Percentiles rank a stretch among this genome's conserved stretches.
These are phyloP conservation scores for Pilatotrama ljubarskyi DNA, from an alignment of 768 basidiomycete species.

Conservation along the genomic window DNA sequence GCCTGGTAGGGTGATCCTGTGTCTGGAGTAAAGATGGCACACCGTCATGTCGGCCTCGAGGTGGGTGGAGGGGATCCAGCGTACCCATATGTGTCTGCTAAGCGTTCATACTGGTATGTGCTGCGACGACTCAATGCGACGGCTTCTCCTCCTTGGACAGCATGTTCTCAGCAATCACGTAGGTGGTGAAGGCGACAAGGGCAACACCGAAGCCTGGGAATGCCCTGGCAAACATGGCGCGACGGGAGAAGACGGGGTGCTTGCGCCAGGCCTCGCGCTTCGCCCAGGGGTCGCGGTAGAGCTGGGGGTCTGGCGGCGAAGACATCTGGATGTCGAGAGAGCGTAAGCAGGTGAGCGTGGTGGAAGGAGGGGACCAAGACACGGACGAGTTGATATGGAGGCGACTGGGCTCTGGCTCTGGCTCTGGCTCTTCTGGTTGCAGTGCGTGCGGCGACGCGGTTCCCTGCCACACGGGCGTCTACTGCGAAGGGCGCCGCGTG, in stretches of 20 bases:
- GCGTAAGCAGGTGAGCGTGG: constrained; percentile 8
- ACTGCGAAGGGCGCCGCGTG: constrained; percentile 8
- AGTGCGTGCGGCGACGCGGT: not conserved
- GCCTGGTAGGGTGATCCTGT: not conserved
- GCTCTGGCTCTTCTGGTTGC: too few relatives aligned
- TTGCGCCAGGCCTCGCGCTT: constrained; percentile 92
- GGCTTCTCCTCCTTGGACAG: constrained; percentile 40
- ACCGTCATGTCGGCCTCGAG: not conserved
- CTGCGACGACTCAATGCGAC: constrained; percentile 6
- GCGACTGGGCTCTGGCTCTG: constrained; percentile 4
- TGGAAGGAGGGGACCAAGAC: not conserved
- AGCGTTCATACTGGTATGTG: not conserved
- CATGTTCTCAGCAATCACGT: constrained; percentile 83
- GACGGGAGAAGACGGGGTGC: constrained; percentile 83
- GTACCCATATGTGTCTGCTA: not conserved
- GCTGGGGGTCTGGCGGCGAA: constrained; percentile 43
- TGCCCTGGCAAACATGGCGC: constrained; percentile 84
- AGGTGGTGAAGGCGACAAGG: constrained; percentile 87
- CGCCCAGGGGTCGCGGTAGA: constrained; percentile 93
- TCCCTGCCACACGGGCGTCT: constrained; percentile 11
- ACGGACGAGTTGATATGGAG: constrained; percentile 7
- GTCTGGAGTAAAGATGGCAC: not conserved
- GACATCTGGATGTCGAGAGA: constrained; percentile 44
- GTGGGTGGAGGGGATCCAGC: not conserved
- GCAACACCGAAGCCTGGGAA: constrained; percentile 97